A percentile compares a stretch with the other conserved stretches of the same genome.
Conservation (phyloP, 225 moss, liverwort and hornwort species). For the Ulota crispa region DNA sequence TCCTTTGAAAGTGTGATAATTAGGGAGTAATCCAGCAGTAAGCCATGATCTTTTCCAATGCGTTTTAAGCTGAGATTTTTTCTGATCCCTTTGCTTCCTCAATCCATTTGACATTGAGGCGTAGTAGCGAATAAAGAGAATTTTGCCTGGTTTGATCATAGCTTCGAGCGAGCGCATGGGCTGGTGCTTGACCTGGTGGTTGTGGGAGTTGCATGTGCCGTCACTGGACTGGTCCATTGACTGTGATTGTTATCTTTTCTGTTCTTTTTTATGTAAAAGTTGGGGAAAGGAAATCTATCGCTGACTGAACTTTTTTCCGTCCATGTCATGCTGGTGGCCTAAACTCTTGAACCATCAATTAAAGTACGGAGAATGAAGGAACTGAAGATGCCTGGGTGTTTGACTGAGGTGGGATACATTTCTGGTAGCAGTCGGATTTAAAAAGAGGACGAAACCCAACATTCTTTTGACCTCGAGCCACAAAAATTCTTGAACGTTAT, state of each 20-base stretch:
- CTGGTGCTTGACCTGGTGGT: not conserved
- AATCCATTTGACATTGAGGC: not conserved
- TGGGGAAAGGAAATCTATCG: no score
- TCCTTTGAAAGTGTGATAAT: constrained; percentile 6
- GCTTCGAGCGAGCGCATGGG: not conserved
- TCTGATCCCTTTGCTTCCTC: not conserved
- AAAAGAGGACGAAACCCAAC: not conserved
- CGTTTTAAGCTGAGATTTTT: constrained; percentile 1
- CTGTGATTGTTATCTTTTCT: not conserved
- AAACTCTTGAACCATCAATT: not conserved
- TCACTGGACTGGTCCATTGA: not conserved
- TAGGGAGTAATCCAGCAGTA: not conserved
- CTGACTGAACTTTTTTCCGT: not conserved
- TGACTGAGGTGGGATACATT: not conserved
- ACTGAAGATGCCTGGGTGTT: not conserved
- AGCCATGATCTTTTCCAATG: not conserved
- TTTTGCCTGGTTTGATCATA: not conserved
- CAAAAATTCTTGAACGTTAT: not conserved
- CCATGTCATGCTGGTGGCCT: not conserved
- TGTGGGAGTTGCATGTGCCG: not conserved
- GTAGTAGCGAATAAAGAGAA: constrained; percentile 19
- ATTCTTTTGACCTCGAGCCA: not conserved
- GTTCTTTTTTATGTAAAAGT: no score
- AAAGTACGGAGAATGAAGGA: not conserved
- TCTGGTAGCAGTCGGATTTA: no score